Conservation (phyloP, 2,329 filamentous ascomycete species). For the Fusarium piperis region DNA sequence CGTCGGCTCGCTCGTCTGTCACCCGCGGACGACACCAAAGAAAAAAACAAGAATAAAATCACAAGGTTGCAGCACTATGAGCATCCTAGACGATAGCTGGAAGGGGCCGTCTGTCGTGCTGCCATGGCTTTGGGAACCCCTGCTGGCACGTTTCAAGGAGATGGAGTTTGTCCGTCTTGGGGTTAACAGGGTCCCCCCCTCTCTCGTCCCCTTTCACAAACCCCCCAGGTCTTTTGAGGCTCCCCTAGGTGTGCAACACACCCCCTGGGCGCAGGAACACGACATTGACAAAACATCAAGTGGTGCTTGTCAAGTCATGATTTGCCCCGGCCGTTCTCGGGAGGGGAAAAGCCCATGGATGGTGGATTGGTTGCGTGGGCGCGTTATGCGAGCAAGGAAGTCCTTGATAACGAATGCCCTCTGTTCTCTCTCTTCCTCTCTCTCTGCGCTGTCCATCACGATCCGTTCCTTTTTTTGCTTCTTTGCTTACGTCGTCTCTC, state of each 20-base stretch:
- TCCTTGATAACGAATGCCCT: slow-evolving; percentile 30
- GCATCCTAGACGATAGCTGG: slow-evolving; percentile 21
- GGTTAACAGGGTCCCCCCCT: background rate
- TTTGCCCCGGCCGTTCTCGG: background rate
- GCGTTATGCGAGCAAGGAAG: slow-evolving; percentile 32
- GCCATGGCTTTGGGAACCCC: slow-evolving; percentile 23
- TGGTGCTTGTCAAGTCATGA: slow-evolving; percentile 16
- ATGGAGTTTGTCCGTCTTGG: slow-evolving; percentile 28
- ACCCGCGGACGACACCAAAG: background rate
- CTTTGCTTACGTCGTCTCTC: slow-evolving; percentile 25
- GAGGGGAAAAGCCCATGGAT: background rate
- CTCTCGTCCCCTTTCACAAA: slow-evolving; percentile 1
- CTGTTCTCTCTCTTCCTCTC: slow-evolving; percentile 14
- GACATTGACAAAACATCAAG: background rate
- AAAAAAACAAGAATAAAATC: slow-evolving; percentile 12
- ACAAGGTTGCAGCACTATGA: slow-evolving; percentile 29
- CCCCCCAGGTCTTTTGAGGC: slow-evolving; percentile 25
- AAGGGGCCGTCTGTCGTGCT: slow-evolving; percentile 24
- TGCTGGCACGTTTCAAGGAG: slow-evolving; percentile 29
- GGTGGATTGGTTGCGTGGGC: background rate
- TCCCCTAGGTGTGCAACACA: background rate
- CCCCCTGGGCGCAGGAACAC: background rate
- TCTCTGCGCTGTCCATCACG: slow-evolving; percentile 1
- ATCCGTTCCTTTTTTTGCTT: slow-evolving; percentile 14
- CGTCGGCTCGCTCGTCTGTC: background rate